Conservation (phyloP, 257 asterid genomes). For the Solanum corneliomulleri region DNA sequence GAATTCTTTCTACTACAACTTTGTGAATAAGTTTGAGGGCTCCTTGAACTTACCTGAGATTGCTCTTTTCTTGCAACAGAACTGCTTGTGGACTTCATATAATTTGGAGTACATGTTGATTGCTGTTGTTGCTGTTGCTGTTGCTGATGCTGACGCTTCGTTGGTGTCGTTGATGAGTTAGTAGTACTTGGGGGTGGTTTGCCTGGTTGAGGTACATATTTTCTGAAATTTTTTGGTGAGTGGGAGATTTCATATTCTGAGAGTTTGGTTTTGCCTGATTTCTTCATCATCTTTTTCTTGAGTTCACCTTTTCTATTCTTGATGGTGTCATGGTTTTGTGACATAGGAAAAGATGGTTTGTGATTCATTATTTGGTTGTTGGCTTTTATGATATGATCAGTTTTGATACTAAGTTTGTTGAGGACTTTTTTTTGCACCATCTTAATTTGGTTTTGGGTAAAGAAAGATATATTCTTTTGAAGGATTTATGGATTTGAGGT, state of each 20-base stretch:
- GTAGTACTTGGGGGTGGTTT: constrained; percentile 9
- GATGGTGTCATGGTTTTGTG: constrained; percentile 24
- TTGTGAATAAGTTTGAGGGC: constrained; percentile 14
- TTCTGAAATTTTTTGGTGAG: constrained; percentile 1
- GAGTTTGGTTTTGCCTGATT: constrained; percentile 41
- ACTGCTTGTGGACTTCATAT: constrained; percentile 85
- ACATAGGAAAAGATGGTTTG: constrained; percentile 16
- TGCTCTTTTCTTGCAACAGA: constrained; percentile 68
- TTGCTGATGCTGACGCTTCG: background rate
- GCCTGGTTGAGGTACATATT: constrained; percentile 20
- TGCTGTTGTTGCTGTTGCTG: background rate
- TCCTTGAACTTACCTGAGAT: constrained; percentile 31
- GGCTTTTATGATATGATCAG: constrained; percentile 13
- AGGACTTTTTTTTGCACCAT: constrained; percentile 75
- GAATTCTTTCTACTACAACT: constrained; percentile 11
- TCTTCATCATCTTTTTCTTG: constrained; percentile 80
- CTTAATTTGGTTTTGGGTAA: background rate
- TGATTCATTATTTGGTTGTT: constrained; percentile 14
- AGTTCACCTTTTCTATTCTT: constrained; percentile 37
- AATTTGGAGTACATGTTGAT: constrained; percentile 36
- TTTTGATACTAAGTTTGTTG: constrained; percentile 28
- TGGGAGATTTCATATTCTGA: constrained; percentile 4
- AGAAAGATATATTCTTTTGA: constrained; percentile 9
- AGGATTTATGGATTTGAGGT: background rate
- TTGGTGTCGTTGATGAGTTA: constrained; percentile 6